Evolutionary conservation across 805 yeast genomes (phyloP), one percentile per base, ranked within the genome.

Genomic region (Saturnispora silvae): DNA sequence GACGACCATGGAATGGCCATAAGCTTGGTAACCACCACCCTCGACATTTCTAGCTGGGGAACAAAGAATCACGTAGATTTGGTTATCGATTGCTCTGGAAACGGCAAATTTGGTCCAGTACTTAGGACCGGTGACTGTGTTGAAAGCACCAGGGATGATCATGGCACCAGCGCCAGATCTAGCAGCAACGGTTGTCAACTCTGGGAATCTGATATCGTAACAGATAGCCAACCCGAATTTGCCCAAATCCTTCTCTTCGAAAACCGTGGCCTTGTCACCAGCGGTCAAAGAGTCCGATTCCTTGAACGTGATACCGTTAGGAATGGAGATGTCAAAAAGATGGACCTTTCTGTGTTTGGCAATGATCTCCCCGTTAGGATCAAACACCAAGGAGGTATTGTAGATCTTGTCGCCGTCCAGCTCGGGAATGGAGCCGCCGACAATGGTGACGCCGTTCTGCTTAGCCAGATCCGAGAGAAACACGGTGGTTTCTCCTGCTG

Each of bases 381-480:
- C 59, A 54, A 84, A 89, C 3, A 94, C 67, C 52, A 84, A 52
- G 33, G 83, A 73, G 22, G 94, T 77, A 63, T 87, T 76, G 68
- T 72, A 81, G 20, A 76, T 52, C 45, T 75, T 74, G 38, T 67
- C 65, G 33, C 70, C 75, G 32, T 67, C 75, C 20, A 69, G 49
- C 56, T 92, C 98, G 1, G 97, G 97, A 46, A 83, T 75, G 1
- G 96, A 84, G 13, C 98, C 98, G 13, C 97, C 97, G 30, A 89
- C 71, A 30, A 89, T 64, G 40, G 68, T 75, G 14, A 85, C 68
- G 4, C 64, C 61, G 47, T 76, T 64, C 41, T 75, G 66, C 40
- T 65, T 66, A n/a, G 97, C 95, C 46, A 85, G 56, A 1, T 56
- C 52, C 1, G 85, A 64, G 34, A 89, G 60, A 34, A 81, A 70